These are phyloP conservation scores for Lotmaria passim DNA, from an alignment of 208 protist genomes.

Conservation along the genomic window DNA sequence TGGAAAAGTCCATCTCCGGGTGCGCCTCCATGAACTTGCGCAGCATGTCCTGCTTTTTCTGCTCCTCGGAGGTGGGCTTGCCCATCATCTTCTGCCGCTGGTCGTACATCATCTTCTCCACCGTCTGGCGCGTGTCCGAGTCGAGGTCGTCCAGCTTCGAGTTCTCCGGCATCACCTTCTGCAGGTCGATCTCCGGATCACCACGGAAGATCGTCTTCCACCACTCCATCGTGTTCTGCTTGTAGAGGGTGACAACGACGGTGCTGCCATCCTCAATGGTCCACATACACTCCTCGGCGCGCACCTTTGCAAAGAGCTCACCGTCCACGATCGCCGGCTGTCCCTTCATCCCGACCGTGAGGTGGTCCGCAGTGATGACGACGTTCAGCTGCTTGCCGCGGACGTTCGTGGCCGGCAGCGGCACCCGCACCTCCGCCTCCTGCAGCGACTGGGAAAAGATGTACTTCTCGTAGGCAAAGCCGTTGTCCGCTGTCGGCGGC, in stretches of 20 bases:
- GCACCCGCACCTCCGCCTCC: slow-evolving; percentile 90
- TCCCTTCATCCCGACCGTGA: slow-evolving; percentile 86
- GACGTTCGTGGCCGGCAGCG: slow-evolving; percentile 64
- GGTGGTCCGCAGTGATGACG: slow-evolving; percentile 61
- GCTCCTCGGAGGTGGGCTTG: slow-evolving; percentile 94
- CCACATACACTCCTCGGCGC: slow-evolving; percentile 91
- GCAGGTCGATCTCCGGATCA: slow-evolving; percentile 92
- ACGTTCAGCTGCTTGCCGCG: slow-evolving; percentile 85
- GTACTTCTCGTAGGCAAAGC: slow-evolving; percentile 90
- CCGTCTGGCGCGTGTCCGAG: slow-evolving; percentile 92
- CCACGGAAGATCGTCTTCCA: slow-evolving; percentile 90
- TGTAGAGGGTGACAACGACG: slow-evolving; percentile 88
- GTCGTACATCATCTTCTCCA: slow-evolving; percentile 98
- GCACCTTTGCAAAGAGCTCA: slow-evolving; percentile 75
- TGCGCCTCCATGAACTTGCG: slow-evolving; percentile 95
- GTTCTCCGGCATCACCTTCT: slow-evolving; percentile 95
- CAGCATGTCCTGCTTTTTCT: slow-evolving; percentile 94
- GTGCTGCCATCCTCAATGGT: slow-evolving; percentile 91
- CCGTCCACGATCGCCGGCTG: slow-evolving; percentile 84
- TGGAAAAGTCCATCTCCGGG: slow-evolving; percentile 96
- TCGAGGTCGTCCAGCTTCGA: slow-evolving; percentile 96
- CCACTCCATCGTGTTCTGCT: slow-evolving; percentile 93
- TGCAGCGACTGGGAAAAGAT: slow-evolving; percentile 89
- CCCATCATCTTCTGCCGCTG: slow-evolving; percentile 94
- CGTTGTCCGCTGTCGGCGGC: slow-evolving; percentile 81